Evolutionary conservation across 768 basidiomycete species (phyloP).

Genomic region (Daedaleopsis nitida): DNA sequence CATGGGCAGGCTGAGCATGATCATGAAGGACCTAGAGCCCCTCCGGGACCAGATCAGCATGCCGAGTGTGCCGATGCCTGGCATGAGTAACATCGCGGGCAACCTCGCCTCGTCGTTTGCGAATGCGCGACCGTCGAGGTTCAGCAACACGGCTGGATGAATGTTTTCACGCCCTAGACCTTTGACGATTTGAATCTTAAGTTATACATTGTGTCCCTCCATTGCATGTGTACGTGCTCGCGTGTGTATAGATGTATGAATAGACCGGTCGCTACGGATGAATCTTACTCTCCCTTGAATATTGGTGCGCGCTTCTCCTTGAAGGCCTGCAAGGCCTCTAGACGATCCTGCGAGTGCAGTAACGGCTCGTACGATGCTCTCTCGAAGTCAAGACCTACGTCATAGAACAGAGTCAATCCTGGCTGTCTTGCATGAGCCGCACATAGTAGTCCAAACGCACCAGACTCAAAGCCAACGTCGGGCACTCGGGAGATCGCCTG

Average conservation of each 20-base stretch:
- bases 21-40: slow-evolving; percentile 87
- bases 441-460: slow-evolving; percentile 33
- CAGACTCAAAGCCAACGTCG: slow-evolving; percentile 79
- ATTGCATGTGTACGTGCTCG: slow-evolving; percentile 1
- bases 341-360: slow-evolving; percentile 70
- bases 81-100: slow-evolving; percentile 17
- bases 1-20: slow-evolving; percentile 73
- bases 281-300: slow-evolving; percentile 74
- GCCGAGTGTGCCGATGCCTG: slow-evolving; percentile 19
- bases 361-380: slow-evolving; percentile 82
- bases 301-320: slow-evolving; percentile 77
- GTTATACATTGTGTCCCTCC: slow-evolving; percentile 1
- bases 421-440: not conserved
- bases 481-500: slow-evolving; percentile 78
- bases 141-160: slow-evolving; percentile 14
- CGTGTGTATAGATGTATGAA: slow-evolving; percentile 10
- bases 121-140: slow-evolving; percentile 17
- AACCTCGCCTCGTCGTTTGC: slow-evolving; percentile 18
- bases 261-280: not conserved
- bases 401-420: not conserved
- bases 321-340: slow-evolving; percentile 86
- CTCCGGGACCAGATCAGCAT: slow-evolving; percentile 49
- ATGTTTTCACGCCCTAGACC: not conserved
- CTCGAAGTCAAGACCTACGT: slow-evolving; percentile 86
- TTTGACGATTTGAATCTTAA: not conserved